Conservation (phyloP, 805 yeast genomes). For the Myxozyma kluyveri region DNA sequence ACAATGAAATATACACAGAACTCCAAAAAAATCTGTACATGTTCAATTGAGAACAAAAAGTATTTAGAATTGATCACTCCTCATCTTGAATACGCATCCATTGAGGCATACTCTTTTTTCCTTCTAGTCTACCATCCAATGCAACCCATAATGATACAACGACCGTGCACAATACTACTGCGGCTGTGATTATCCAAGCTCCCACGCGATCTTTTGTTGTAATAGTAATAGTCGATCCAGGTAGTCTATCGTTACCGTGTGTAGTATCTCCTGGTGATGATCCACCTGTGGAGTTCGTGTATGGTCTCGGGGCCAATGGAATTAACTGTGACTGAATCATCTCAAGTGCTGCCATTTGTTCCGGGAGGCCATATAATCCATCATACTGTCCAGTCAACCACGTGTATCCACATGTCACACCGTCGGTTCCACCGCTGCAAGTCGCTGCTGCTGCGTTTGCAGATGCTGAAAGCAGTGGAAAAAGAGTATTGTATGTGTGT, state of each 20-base stretch:
- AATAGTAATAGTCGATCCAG: conserved; percentile 39
- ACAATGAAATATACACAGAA: too few relatives aligned
- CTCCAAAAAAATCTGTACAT: too few relatives aligned
- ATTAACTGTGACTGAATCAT: conserved; percentile 50
- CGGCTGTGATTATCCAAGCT: conserved; percentile 82
- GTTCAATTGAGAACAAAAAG: too few relatives aligned
- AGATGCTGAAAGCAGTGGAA: conserved; percentile 48
- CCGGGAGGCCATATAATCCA: conserved; percentile 72
- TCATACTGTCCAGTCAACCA: conserved; percentile 68
- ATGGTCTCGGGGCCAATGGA: conserved; percentile 59
- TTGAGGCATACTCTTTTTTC: conserved; percentile 14
- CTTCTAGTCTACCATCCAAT: conserved; percentile 26
- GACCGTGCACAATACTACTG: conserved; percentile 57
- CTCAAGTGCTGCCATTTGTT: conserved; percentile 77
- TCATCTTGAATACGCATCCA: conserved; percentile 24
- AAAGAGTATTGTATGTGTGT: conserved; percentile 48
- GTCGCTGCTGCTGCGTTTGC: conserved; percentile 72
- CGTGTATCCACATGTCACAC: conserved; percentile 75
- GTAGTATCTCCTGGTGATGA: conserved; percentile 63
- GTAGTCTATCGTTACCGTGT: conserved; percentile 61
- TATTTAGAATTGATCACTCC: too few relatives aligned
- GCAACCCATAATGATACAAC: conserved; percentile 80
- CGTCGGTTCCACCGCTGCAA: conserved; percentile 78
- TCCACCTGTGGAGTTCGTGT: conserved; percentile 64
- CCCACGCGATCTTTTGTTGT: conserved; percentile 74